phyloP scores from a whole-genome alignment of 306 rosid genomes.

The Canavalia ensiformis region DNA sequence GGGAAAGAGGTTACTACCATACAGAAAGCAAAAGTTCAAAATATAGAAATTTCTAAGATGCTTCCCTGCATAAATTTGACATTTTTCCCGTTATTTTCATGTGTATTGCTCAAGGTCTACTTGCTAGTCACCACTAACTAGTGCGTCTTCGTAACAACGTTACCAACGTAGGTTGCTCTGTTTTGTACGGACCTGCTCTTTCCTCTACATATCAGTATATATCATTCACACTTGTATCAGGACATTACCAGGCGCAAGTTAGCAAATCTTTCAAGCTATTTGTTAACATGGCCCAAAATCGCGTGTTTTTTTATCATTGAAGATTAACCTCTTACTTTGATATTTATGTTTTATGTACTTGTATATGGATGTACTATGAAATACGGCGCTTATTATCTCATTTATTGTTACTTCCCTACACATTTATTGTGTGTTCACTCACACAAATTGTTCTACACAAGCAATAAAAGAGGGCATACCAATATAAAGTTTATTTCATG shows the following conservation, averaged over 20 bases:
- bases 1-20: not conserved
- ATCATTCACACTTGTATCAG: not conserved
- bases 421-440: no score
- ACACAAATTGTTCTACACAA: no score
- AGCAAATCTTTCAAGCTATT: not conserved
- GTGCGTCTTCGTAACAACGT: not conserved
- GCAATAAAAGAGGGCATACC: no score
- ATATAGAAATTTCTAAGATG: constrained; percentile 67
- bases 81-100: not conserved
- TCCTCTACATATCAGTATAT: not conserved
- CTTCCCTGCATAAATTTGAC: constrained; percentile 50
- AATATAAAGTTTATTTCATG: no score
- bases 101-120: not conserved
- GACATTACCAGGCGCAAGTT: not conserved
- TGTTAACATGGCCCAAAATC: not conserved
- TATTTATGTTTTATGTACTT: not conserved
- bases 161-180: not conserved
- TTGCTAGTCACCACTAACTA: not conserved
- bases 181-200: not conserved
- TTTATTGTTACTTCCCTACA: no score
- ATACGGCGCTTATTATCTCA: no score
- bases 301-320: not conserved
- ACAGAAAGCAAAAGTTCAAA: constrained; percentile 43
- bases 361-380: not conserved
- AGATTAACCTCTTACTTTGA: not conserved